Conservation (phyloP, 2,329 filamentous ascomycete genomes). For the Paecilomyces fulvus region DNA sequence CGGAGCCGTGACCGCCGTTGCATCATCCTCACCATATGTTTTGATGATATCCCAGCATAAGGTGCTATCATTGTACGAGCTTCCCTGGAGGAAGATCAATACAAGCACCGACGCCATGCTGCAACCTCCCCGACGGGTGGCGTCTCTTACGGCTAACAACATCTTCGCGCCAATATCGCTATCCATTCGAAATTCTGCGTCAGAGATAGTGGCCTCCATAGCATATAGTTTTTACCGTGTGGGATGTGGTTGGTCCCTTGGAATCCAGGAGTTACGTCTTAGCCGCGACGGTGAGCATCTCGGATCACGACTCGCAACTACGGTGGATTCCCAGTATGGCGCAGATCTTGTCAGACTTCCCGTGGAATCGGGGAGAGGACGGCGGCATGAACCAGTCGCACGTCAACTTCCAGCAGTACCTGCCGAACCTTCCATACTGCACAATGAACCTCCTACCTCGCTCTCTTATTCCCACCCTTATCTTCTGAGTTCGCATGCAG, state of each 20-base stretch:
- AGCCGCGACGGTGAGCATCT: conserved; percentile 36
- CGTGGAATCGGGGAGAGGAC: conserved; percentile 4
- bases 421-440: conserved; percentile 21
- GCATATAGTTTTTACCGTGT: conserved; percentile 75
- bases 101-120: conserved; percentile 8
- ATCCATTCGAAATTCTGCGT: conserved; percentile 62
- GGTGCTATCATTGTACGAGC: conserved; percentile 66
- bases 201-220: conserved; percentile 67
- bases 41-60: conserved; percentile 69
- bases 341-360: conserved; percentile 9
- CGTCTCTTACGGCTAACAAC: conserved; percentile 72
- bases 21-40: conserved; percentile 66
- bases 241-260: conserved; percentile 75
- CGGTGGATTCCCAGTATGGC: conserved; percentile 31
- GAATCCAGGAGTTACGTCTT: conserved; percentile 84
- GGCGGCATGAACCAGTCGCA: conserved; percentile 10
- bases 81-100: conserved; percentile 24
- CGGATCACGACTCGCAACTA: conserved; percentile 30
- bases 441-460: conserved; percentile 47
- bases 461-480: conserved; percentile 76
- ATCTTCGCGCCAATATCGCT: conserved; percentile 70
- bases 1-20: conserved; percentile 60
- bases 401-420: conserved; percentile 7
- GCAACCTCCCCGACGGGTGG: conserved; percentile 53
- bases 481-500: conserved; percentile 70